Conservation (phyloP, 2,329 filamentous ascomycete species). For the Bisporella sp. region DNA sequence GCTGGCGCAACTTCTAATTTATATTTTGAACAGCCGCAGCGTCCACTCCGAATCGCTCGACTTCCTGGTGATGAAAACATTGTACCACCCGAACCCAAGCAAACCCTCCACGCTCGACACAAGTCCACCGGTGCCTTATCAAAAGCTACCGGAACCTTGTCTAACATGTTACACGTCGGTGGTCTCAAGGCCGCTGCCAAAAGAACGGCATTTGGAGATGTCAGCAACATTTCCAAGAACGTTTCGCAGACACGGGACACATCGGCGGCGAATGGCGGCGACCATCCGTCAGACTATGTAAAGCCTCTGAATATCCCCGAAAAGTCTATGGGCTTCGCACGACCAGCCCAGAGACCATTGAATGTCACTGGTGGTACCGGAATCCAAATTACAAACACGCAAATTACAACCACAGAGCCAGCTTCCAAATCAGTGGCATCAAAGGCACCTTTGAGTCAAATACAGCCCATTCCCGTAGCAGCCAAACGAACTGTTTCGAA, state of each 20-base stretch:
- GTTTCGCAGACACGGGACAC: constrained; percentile 46
- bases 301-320: constrained; percentile 25
- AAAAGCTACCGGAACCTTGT: constrained; percentile 42
- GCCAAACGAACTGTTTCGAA: constrained; percentile 42
- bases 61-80: constrained; percentile 66
- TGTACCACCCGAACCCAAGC: constrained; percentile 41
- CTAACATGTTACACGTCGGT: constrained; percentile 41
- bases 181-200: constrained; percentile 61
- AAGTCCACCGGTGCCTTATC: constrained; percentile 59
- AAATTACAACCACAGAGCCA: constrained; percentile 4
- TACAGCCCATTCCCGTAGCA: constrained; percentile 23
- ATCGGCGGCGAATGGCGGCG: constrained; percentile 40
- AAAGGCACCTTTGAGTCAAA: constrained; percentile 10
- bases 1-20: constrained; percentile 17
- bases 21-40: constrained; percentile 54
- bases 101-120: constrained; percentile 68
- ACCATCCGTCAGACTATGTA: constrained; percentile 15
- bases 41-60: constrained; percentile 51
- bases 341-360: constrained; percentile 56
- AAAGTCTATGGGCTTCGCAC: constrained; percentile 40
- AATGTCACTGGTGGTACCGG: constrained; percentile 16
- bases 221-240: constrained; percentile 58
- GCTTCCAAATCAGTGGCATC: constrained; percentile 7
- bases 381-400: constrained; percentile 4
- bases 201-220: constrained; percentile 73